Evolutionary conservation across 2,329 filamentous ascomycete genomes (phyloP).

Genomic region (Fusarium xyrophilum): DNA sequence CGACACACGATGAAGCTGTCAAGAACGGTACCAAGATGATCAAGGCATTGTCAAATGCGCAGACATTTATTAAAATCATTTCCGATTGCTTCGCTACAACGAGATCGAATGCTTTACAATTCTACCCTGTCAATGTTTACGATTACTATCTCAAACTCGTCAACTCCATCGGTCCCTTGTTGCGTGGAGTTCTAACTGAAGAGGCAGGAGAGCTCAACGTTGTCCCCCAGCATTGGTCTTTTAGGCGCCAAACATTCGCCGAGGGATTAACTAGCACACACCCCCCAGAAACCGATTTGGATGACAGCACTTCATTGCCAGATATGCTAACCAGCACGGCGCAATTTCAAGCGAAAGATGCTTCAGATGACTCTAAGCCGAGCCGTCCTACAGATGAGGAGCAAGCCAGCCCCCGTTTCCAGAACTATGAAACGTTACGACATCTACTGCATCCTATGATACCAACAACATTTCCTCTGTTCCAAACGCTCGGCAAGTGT

Average conservation of each 20-base stretch:
- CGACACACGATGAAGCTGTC: slow-evolving; percentile 48
- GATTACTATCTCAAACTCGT: slow-evolving; percentile 83
- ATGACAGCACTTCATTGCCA: slow-evolving; percentile 43
- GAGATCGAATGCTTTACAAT: slow-evolving; percentile 68
- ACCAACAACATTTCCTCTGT: slow-evolving; percentile 80
- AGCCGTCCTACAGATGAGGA: slow-evolving; percentile 52
- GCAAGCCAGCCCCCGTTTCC: slow-evolving; percentile 54
- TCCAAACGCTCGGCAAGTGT: slow-evolving; percentile 84
- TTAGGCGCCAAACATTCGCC: slow-evolving; percentile 43
- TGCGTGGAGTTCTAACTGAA: slow-evolving; percentile 84
- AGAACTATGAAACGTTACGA: slow-evolving; percentile 80
- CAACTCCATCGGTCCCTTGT: slow-evolving; percentile 75
- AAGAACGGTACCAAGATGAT: slow-evolving; percentile 75
- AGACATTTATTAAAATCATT: slow-evolving; percentile 77
- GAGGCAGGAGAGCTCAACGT: slow-evolving; percentile 76
- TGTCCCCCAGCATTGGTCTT: slow-evolving; percentile 73
- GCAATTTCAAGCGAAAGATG: slow-evolving; percentile 38
- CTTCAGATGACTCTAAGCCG: slow-evolving; percentile 32
- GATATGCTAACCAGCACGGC: slow-evolving; percentile 44
- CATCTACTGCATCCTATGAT: slow-evolving; percentile 81
- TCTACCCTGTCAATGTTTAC: slow-evolving; percentile 80
- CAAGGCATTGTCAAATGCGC: slow-evolving; percentile 78
- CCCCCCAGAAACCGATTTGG: slow-evolving; percentile 38
- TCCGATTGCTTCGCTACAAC: slow-evolving; percentile 76
- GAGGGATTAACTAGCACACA: slow-evolving; percentile 31